These are phyloP conservation scores for Solanum verrucosum DNA, from an alignment of 257 asterid species.

Conservation along the genomic window DNA sequence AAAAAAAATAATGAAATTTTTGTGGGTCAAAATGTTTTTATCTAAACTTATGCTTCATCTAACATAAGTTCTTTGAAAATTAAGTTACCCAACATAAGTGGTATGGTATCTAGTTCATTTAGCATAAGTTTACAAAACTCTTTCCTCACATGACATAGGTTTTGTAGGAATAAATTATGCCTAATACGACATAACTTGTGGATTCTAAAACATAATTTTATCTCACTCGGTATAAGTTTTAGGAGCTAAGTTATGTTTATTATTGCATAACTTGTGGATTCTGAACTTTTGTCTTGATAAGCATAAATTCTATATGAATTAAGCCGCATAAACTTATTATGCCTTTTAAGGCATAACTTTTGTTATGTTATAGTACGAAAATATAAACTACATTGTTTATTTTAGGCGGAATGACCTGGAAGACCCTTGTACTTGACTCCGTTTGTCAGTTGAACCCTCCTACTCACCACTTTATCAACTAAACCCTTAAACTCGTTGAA, in stretches of 20 bases:
- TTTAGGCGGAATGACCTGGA: too few relatives aligned
- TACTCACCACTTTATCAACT: too few relatives aligned
- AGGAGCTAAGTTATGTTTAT: not conserved
- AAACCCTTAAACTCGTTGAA: too few relatives aligned
- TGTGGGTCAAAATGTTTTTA: not conserved
- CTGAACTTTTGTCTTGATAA: too few relatives aligned
- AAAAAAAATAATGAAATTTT: not conserved
- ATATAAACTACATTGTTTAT: too few relatives aligned
- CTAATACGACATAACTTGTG: not conserved
- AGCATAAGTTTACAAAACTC: not conserved
- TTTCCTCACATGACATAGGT: not conserved
- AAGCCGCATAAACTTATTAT: not conserved
- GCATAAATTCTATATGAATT: too few relatives aligned
- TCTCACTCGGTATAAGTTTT: not conserved
- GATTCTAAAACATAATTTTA: not conserved
- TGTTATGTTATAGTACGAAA: too few relatives aligned
- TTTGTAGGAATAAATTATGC: not conserved
- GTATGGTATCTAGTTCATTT: not conserved
- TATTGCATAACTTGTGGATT: not conserved
- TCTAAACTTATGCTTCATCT: not conserved
- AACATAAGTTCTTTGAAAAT: too few relatives aligned
- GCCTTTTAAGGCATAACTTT: not conserved
- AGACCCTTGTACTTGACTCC: too few relatives aligned
- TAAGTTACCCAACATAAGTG: not conserved
- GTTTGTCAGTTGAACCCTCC: too few relatives aligned